These are phyloP conservation scores for Prototheca wickerhamii DNA, from an alignment of 163 green algal genomes.

Conservation along the genomic window DNA sequence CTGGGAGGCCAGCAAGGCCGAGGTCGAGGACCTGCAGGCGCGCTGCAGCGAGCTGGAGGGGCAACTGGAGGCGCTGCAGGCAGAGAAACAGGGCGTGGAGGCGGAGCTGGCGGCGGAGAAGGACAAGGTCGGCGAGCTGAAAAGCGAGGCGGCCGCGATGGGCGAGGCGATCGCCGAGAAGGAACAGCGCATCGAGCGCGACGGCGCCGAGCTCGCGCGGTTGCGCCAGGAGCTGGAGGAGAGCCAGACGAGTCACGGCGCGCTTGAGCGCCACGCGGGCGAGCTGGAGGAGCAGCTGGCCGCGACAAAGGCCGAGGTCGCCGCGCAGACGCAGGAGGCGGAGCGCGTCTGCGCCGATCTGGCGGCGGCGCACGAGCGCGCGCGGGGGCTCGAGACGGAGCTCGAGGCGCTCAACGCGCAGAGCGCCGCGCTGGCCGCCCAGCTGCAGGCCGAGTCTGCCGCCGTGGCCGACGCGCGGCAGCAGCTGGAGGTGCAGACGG, in stretches of 20 bases:
- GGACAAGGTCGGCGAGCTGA: not conserved
- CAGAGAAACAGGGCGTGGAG: not conserved
- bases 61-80: not conserved
- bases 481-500: no score
- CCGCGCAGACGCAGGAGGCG: not conserved
- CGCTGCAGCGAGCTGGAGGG: not conserved
- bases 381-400: constrained; percentile 4
- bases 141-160: not conserved
- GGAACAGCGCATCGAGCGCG: not conserved
- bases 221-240: no score
- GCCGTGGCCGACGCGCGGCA: not conserved
- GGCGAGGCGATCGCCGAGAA: not conserved
- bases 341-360: not conserved
- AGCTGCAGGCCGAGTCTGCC: constrained; percentile 1
- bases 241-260: not conserved
- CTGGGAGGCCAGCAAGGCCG: constrained; percentile 34
- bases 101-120: constrained; percentile 4
- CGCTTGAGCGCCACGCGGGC: not conserved
- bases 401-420: constrained; percentile 8
- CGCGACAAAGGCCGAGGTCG: not conserved
- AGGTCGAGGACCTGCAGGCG: constrained; percentile 45
- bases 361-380: not conserved
- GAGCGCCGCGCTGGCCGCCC: constrained; percentile 11
- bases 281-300: constrained; percentile 7
- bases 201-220: no score